phyloP scores from a whole-genome alignment of 805 yeast genomes.

The Starmerella tilneyi region DNA sequence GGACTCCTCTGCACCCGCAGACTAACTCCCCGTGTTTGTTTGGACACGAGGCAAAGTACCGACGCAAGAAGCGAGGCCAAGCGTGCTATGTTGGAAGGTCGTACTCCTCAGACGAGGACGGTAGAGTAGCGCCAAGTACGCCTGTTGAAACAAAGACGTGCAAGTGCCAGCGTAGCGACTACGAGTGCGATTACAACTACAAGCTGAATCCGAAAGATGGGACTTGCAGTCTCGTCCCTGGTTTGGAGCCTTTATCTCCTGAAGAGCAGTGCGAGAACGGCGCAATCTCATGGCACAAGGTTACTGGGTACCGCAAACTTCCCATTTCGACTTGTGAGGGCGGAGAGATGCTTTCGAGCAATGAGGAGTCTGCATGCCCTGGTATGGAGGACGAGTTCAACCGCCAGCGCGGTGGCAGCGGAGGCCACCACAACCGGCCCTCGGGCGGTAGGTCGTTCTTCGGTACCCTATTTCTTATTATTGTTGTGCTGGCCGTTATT shows the following conservation, averaged over 20 bases:
- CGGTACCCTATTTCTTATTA: not conserved
- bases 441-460: not conserved
- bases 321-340: slow-evolving; percentile 80
- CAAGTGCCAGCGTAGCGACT: slow-evolving; percentile 75
- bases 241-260: slow-evolving; percentile 50
- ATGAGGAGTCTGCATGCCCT: slow-evolving; percentile 68
- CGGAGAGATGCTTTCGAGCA: slow-evolving; percentile 61
- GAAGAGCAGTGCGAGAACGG: slow-evolving; percentile 21
- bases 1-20: slow-evolving; percentile 52
- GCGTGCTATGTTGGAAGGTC: slow-evolving; percentile 47
- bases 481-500: not conserved
- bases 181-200: slow-evolving; percentile 87
- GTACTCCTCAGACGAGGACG: slow-evolving; percentile 34
- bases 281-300: slow-evolving; percentile 57
- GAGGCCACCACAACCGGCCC: not conserved
- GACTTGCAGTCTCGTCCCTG: slow-evolving; percentile 66
- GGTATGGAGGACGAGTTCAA: slow-evolving; percentile 64
- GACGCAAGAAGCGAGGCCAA: slow-evolving; percentile 47
- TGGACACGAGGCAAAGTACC: slow-evolving; percentile 56
- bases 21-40: slow-evolving; percentile 43
- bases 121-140: slow-evolving; percentile 36
- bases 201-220: slow-evolving; percentile 55
- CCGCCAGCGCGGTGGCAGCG: slow-evolving; percentile 1
- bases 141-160: slow-evolving; percentile 55
- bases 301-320: slow-evolving; percentile 85